phyloP scores from a whole-genome alignment of 495 filamentous ascomycete genomes.

The Penicillium nucicola region DNA sequence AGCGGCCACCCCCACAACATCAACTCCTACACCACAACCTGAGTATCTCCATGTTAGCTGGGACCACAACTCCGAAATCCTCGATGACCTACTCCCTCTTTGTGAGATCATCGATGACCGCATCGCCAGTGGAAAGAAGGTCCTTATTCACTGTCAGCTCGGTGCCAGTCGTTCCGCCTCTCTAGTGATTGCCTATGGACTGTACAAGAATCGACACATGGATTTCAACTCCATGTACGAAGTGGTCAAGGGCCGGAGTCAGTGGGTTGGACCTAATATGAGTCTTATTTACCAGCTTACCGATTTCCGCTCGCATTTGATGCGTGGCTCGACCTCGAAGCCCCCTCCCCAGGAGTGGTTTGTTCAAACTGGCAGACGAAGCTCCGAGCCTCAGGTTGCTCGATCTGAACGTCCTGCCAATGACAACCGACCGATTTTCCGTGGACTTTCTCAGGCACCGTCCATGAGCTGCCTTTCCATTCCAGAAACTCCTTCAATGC shows the following conservation, averaged over 20 bases:
- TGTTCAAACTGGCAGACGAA: conserved; percentile 22
- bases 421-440: conserved; percentile 17
- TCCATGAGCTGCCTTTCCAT: conserved; percentile 26
- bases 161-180: conserved; percentile 96
- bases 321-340: conserved; percentile 43
- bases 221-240: conserved; percentile 93
- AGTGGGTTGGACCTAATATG: conserved; percentile 99
- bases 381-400: conserved; percentile 35
- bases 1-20: conserved; percentile 55
- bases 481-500: conserved; percentile 25
- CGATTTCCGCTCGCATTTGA: conserved; percentile 61
- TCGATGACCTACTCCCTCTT: conserved; percentile 77
- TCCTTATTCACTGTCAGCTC: conserved; percentile 92
- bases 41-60: conserved; percentile 96
- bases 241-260: conserved; percentile 81
- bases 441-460: conserved; percentile 24
- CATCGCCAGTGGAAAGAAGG: conserved; percentile 74
- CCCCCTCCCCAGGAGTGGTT: conserved; percentile 37
- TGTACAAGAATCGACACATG: conserved; percentile 84
- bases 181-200: conserved; percentile 90
- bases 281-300: conserved; percentile 95
- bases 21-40: conserved; percentile 49
- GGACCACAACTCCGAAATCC: conserved; percentile 97
- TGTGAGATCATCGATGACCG: conserved; percentile 84
- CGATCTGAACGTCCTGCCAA: conserved; percentile 15